Evolutionary conservation across 306 rosid genomes (phyloP).

Genomic region (Gillenia trifoliata): DNA sequence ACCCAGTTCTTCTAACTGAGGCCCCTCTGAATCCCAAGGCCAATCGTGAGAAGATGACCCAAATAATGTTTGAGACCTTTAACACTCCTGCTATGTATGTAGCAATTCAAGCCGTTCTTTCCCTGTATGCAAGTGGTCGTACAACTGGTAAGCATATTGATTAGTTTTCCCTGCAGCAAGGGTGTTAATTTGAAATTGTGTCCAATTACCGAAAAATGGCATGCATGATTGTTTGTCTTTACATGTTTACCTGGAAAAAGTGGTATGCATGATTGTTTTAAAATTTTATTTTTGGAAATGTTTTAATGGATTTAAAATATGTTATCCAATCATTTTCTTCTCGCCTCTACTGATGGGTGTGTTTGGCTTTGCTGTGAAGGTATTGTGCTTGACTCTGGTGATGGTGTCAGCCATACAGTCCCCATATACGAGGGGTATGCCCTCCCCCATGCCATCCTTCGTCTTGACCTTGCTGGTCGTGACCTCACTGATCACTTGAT

Average conservation of each 20-base stretch:
- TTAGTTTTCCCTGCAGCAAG: slow-evolving; percentile 5
- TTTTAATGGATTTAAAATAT: background rate
- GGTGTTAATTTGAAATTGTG: slow-evolving; percentile 8
- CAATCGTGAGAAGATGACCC: slow-evolving; percentile 98
- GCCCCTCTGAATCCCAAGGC: slow-evolving; percentile 99
- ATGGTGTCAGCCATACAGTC: slow-evolving; percentile 99
- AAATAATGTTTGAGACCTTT: slow-evolving; percentile 98
- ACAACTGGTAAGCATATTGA: slow-evolving; percentile 73
- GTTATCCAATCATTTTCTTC: background rate
- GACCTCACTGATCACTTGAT: slow-evolving; percentile 94
- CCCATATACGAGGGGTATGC: slow-evolving; percentile 99
- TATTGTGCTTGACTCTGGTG: slow-evolving; percentile 97
- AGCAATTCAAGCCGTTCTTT: slow-evolving; percentile 98
- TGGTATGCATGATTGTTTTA: background rate
- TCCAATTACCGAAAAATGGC: background rate
- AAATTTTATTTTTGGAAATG: background rate
- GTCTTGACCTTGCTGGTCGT: slow-evolving; percentile 97
- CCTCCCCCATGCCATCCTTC: slow-evolving; percentile 98
- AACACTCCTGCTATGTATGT: slow-evolving; percentile 99
- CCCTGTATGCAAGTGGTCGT: slow-evolving; percentile 98
- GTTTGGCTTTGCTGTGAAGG: slow-evolving; percentile 41
- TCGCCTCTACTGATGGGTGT: slow-evolving; percentile 1
- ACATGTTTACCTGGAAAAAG: background rate
- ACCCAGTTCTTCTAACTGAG: slow-evolving; percentile 95
- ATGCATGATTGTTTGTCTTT: background rate